Conservation (phyloP, 164 flowering plant species). For the Platanus orientalis region DNA sequence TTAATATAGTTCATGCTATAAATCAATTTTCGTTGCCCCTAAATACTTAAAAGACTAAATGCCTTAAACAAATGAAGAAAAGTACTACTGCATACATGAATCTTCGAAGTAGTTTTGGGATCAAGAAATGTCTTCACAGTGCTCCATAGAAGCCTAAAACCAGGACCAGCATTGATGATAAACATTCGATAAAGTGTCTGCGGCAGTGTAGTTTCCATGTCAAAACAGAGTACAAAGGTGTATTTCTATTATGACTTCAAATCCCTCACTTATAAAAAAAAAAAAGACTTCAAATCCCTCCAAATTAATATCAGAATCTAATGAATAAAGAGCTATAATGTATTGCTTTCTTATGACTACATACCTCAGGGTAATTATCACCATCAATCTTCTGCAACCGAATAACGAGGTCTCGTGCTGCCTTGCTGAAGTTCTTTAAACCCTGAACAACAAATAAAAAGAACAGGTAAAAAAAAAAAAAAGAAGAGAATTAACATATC, state of each 20-base stretch:
- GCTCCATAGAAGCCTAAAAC: constrained; percentile 85
- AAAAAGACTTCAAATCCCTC: constrained; percentile 4
- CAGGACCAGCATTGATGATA: constrained; percentile 96
- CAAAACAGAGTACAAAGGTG: constrained; percentile 1
- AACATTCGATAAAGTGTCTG: constrained; percentile 94
- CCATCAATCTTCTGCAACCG: constrained; percentile 84
- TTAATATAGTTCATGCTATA: background rate
- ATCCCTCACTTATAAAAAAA: too few relatives aligned
- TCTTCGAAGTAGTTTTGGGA: constrained; percentile 88
- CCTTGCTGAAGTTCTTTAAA: constrained; percentile 62
- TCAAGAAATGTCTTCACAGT: constrained; percentile 89
- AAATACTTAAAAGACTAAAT: background rate
- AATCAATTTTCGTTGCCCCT: background rate
- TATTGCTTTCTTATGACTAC: background rate
- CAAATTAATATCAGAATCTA: background rate
- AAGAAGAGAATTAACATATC: too few relatives aligned
- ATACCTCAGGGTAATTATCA: constrained; percentile 89
- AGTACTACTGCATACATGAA: constrained; percentile 52
- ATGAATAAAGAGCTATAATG: background rate
- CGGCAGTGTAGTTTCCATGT: constrained; percentile 12
- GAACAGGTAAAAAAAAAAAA: background rate
- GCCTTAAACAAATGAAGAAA: background rate
- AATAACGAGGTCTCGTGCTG: constrained; percentile 72
- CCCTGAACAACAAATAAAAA: constrained; percentile 21
- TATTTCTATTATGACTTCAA: background rate